Base-by-base conservation (phyloP, 352 stramenopile genomes). In the Phytopythium chamaehyphon region DNA sequence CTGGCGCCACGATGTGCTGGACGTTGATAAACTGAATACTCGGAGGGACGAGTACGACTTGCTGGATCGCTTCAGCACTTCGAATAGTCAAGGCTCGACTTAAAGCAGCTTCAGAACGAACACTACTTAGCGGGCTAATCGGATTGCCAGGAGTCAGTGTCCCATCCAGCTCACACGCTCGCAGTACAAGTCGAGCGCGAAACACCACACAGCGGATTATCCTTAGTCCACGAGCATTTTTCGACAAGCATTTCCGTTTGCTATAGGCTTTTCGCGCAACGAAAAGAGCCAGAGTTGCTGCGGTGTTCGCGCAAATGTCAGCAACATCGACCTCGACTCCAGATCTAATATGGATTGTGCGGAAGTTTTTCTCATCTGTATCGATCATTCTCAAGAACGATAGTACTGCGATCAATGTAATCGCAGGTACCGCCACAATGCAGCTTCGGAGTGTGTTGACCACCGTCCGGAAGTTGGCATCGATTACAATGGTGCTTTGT, bases 291-390 rank as follows among this genome's bases (percentile, higher is more conserved):
- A 80, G 65, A 23, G 66, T 80, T 33, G 68, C 31, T 11, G 63
- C 51, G 7, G 66, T 65, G 46, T 76, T 80, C 31, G 55, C 47
- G n/a, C 73, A 80, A n/a, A 80, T 45, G 24, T 71, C 70, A 8
- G 73, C 21, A 40, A 76, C 40, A 14, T 52, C 39, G 3, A 76
- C 39, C 3, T 54, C 55, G 39, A 72, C 56, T 23, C 69, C 51
- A 9, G 44, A 47, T 15, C 18, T 33, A 24, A 67, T 52, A 6
- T 42, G 44, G 12, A 71, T 60, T 3, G 36, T 31, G 40, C 50
- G 39, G 46, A 59, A 61, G 42, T 64, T 59, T 21, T 1, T 22
- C 9, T 45, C 35, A 6, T 73, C 55, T 9, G 47, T 60, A 18
- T 76, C 62, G 11, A 71, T 54, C 23, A 65, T 24, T 9, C 58